Conservation (phyloP, 805 yeast species). For the Komagataella phaffii region DNA sequence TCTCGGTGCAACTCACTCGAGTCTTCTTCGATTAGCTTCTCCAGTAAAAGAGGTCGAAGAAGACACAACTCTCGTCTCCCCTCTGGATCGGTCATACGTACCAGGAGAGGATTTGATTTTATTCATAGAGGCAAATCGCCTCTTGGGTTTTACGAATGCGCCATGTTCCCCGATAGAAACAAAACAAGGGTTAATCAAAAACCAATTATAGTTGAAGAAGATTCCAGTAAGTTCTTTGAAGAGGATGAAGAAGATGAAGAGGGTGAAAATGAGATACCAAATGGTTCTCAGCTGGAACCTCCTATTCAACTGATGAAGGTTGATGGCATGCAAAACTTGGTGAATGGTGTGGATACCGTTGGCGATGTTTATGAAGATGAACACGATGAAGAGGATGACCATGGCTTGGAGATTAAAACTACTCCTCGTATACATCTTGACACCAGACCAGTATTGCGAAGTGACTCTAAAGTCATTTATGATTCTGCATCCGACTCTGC, state of each 20-base stretch:
- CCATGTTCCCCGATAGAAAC: neutral
- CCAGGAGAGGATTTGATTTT: neutral
- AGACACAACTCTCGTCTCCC: neutral
- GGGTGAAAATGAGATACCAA: neutral
- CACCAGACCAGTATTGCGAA: neutral
- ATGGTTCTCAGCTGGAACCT: neutral
- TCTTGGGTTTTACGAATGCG: neutral
- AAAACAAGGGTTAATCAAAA: neutral
- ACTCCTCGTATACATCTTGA: neutral
- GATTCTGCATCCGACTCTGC: neutral
- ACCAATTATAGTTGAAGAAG: neutral
- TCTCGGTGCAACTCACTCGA: slow-evolving; percentile 22
- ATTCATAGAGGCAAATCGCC: slow-evolving; percentile 3
- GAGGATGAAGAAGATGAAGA: neutral
- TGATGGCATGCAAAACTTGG: neutral
- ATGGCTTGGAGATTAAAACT: neutral
- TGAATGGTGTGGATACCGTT: neutral
- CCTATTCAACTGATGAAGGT: neutral
- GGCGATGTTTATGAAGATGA: neutral
- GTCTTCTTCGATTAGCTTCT: slow-evolving; percentile 14
- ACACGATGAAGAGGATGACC: neutral
- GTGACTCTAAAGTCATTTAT: neutral
- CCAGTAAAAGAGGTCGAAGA: neutral
- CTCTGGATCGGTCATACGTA: neutral
- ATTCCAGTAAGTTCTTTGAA: neutral